Base-by-base conservation (phyloP, 2,329 filamentous ascomycete species). In the Sarocladium brachiariae region DNA sequence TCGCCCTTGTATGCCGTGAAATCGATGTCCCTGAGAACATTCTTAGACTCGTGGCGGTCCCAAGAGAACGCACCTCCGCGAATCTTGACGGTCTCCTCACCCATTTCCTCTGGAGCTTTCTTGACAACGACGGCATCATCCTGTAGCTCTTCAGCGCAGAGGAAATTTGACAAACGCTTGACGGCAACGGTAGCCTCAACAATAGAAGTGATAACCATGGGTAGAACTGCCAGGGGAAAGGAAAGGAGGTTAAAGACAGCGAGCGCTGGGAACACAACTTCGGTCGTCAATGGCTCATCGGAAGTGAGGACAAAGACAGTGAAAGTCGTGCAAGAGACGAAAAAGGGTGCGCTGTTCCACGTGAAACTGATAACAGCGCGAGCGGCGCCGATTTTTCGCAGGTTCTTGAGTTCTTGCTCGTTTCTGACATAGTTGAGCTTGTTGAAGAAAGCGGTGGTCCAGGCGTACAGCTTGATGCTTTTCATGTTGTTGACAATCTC, bases 401-500 rank as follows among this genome's bases (percentile, higher is more conserved):
- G 77, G 23, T 95, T 99, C 73, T 93, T 93, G 51, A 99, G 75
- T 69, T 99, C 93, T 60, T 89, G 81, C 61, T 99, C 93, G 69
- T 99, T 99, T 68, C 93, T 84, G 54, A 99, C 90, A 65, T 88
- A 87, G 70, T 93, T 97, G 53, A 99, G 81, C 70, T 95, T 96
- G 69, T 90, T 93, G 84, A 96, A 96, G 65, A 99, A 99, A 13
- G 93, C 92, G 25, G 85, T 86, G 27, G 91, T 92, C 93, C 93
- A 99, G 25, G 93, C 93, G 65, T 96, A 99, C 18, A 99, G 80
- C 72, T 99, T 99, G 74, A 99, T 93, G 64, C 90, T 95, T 75
- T 99, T 99, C 88, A 99, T 99, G 70, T 97, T 97, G 75, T 95
- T 96, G 63, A 99, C 76, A 57, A 99, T 99, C 68, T 99, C 93